Base-by-base conservation (phyloP, 306 rosid genomes). In the Macrotyloma uniflorum region DNA sequence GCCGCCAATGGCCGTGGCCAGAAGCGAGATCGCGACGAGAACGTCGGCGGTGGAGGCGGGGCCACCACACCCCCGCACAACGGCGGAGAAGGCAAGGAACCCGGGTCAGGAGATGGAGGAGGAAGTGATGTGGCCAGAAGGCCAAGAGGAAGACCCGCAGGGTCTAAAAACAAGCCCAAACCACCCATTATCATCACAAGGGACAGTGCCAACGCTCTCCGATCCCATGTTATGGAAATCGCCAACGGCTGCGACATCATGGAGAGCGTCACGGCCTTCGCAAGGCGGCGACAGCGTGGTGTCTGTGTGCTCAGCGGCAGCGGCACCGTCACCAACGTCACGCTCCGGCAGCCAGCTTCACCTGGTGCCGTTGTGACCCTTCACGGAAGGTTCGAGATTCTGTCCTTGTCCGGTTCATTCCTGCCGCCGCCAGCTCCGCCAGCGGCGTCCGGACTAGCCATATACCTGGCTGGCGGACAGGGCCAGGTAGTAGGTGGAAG, bases 371-470 rank as follows among this genome's bases (percentile, higher is more conserved):
- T 95, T 1, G 97, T 93, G 55, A 87, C 97, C 47, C 72, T 95
- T 51, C 97, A 91, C 1, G 99, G 99, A 13, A 85, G 98, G 67
- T 95, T 93, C 1, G 98, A 95, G 85, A 92, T 95, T 72, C 74
- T 95, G 1, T 95, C 99, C 0, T 67, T 95, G 53, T 92, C 98
- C 0, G 98, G 99, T 0, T 92, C 97, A 0, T 93, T 93, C 51
- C 76, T 95, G n/a, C 99, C 99, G 0, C 98, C 98, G 2, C 98
- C 98, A 0, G 98, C 98, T 0, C 99, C 97, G 0, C 91, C 97
- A 0, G 97, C 93, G 0, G 97, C 98, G 0, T 89, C 98, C 0
- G 93, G 98, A 1, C 43, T 95, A 36, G 92, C 99, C 8, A 90
- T 95, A 32, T 95, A 92, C 14, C 78, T 95, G 0, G 94, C 98